phyloP scores from a whole-genome alignment of 306 rosid genomes.

The Fragaria ananassa region DNA sequence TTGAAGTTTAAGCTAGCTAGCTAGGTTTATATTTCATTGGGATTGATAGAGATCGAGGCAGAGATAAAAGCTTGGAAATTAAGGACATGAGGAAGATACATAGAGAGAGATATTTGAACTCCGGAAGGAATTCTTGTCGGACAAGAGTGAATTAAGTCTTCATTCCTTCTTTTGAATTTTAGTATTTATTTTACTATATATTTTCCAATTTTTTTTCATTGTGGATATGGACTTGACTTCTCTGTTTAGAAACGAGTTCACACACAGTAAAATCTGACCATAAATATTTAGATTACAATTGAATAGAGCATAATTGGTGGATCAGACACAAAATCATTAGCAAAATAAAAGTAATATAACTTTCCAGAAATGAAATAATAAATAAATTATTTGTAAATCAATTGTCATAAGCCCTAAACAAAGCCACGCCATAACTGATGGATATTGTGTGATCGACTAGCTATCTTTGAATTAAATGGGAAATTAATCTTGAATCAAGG shows the following conservation, averaged over 20 bases:
- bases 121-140: conserved; percentile 38
- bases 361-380: neutral
- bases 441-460: neutral
- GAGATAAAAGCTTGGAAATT: neutral
- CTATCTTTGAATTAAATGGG: neutral
- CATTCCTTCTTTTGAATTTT: conserved; percentile 14
- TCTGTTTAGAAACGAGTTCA: neutral
- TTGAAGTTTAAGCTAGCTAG: conserved; percentile 1
- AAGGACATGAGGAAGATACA: conserved; percentile 16
- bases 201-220: neutral
- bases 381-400: neutral
- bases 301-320: neutral
- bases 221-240: neutral
- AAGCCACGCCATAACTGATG: neutral
- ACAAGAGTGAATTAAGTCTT: conserved; percentile 24
- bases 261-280: neutral
- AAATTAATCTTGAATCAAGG: neutral
- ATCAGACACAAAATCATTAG: neutral
- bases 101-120: neutral
- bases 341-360: neutral
- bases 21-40: conserved; percentile 2
- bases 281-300: neutral
- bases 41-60: neutral
- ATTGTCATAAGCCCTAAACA: neutral
- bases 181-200: neutral